These are phyloP conservation scores for Pinus tabuliformis DNA, from an alignment of 75 land plant species.

Conservation along the genomic window DNA sequence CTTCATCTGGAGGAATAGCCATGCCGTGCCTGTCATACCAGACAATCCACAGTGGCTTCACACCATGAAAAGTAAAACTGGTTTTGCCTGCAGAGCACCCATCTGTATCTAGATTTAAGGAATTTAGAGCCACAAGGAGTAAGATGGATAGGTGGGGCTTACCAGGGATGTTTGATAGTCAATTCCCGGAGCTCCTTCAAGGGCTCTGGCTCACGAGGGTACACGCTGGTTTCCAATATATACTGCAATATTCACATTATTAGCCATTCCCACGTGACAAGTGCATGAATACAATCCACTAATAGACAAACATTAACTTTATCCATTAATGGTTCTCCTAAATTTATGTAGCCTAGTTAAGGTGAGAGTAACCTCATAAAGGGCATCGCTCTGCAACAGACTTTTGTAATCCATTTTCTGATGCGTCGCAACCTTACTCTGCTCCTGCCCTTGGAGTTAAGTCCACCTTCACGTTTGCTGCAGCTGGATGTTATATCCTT, in stretches of 20 bases:
- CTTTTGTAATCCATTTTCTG: constrained; percentile 86
- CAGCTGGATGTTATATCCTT: neutral
- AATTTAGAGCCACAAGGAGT: too few species aligned
- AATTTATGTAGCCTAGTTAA: neutral
- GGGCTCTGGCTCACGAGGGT: constrained; percentile 65
- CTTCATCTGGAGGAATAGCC: constrained; percentile 76
- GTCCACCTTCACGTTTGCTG: neutral
- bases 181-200: constrained; percentile 67
- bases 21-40: constrained; percentile 6
- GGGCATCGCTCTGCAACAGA: constrained; percentile 78
- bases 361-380: constrained; percentile 62
- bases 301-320: too few species aligned
- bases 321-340: neutral
- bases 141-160: neutral
- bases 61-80: neutral
- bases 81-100: too few species aligned
- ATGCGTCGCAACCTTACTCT: constrained; percentile 38
- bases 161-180: constrained; percentile 54
- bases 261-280: neutral
- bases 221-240: constrained; percentile 71
- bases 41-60: neutral
- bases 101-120: too few species aligned
- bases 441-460: neutral
- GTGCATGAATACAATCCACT: too few species aligned
- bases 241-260: constrained; percentile 38